Base-by-base conservation (phyloP, 805 yeast genomes). In the Nakazawaea molendinolei region DNA sequence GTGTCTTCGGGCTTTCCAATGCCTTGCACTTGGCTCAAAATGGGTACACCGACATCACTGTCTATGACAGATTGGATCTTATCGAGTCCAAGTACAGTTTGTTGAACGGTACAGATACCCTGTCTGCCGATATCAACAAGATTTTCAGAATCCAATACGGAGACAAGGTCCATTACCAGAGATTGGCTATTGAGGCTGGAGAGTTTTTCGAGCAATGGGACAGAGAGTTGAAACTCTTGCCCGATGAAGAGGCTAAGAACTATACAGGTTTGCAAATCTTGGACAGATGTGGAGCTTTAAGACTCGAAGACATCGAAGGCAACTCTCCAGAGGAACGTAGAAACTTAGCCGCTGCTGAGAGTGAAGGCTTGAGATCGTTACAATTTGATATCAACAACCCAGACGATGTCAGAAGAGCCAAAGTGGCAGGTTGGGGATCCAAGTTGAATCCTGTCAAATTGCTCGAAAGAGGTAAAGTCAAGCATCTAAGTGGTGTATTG, bases 1-100 rank as follows among this genome's bases (percentile, higher is more conserved):
- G 79, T 25, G 73, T 67, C 8, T 71, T 69, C 48, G 79, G 79
- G 1, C 53, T 73, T 13, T 67, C 76, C 17, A 58, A 66, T 4
- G 74, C 75, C 4, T 55, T 60, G n/a, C 61, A 68, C 28, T 54
- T 71, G 16, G 53, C 58, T 1, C 42, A 55, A 27, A 46, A 46
- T 9, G 69, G 69, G 1, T 64, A 60, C 41, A 45, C 32, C 2
- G 45, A 63, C 32, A 51, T 67, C 38, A 56, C 63, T 2, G 56
- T 67, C 1, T 58, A 56, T 37, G 72, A 66, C 39, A 54, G 57
- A 44, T 41, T 58, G 24, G 61, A 59, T 35, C 51, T 56, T 33
- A 42, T 48, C 17, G 30, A 34, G 9, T 50, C 51, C 39, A 43
- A 47, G 20, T 63, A 55, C 40, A 44, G 50, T 19, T 49, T 55